Evolutionary conservation across 495 filamentous ascomycete species (phyloP), one percentile per base, ranked within the genome.

Genomic region (Aspergillus steynii): DNA sequence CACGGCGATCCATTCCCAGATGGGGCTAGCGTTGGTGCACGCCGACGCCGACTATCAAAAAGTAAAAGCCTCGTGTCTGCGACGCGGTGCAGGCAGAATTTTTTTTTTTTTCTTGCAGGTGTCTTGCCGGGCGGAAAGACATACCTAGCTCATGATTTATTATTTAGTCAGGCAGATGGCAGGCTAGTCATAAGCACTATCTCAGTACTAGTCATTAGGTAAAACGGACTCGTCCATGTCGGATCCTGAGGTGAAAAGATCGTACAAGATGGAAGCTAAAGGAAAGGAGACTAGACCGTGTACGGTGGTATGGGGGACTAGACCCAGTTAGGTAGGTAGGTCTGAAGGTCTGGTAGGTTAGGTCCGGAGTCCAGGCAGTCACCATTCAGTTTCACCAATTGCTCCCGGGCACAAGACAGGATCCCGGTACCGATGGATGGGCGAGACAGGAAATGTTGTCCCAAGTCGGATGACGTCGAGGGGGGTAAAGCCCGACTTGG

Each of bases 1-100:
- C 6, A 42, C 25, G 32, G 42, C 53, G 53, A 55, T 55, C 53
- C 6, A 55, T 55, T 25, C 31, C 27, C 12, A 26, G 31, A 42
- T 12, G 14, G 28, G 29, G 4, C 12, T 42, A 42, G 37, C 12
- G 31, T 6, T 3, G 10, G 2, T 27, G 6, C 37, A 34, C 10
- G 20, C 32, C 12, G 20, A 20, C 20, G 52, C 25, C 20, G 20
- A 26, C 31, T 27, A 55, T 45, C 53, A 42, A 12, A 55, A 42
- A 14, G 10, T 4, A 25, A 26, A 55, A 45, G 26, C 29, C 53
- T 45, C 53, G 32, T 55, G 53, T 45, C 32, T 9, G 20, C 37
- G 52, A 27, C n/a, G 20, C 20, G 20, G 20, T 42, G n/a, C 53
- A 55, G 34, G 28, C 45, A 46, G 52, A 29, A 29, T 25, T 45